These are phyloP conservation scores for Tetratostichococcus sp. DNA, from an alignment of 139 green algal genomes.

Conservation along the genomic window DNA sequence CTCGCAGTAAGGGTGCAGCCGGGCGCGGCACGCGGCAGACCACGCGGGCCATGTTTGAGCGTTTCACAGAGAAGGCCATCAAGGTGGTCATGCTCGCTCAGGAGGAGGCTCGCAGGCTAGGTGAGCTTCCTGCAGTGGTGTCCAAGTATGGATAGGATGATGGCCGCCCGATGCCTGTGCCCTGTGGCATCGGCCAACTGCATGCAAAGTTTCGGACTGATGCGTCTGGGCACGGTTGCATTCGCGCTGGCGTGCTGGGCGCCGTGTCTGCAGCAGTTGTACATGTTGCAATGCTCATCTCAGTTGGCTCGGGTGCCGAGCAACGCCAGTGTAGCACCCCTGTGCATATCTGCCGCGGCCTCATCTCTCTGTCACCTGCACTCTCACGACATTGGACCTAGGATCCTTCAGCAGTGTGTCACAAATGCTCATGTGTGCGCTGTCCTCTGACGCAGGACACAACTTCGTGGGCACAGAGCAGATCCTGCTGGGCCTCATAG, in stretches of 20 bases:
- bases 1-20: constrained; percentile 3
- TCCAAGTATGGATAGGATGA: background rate
- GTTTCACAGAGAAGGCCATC: constrained; percentile 81
- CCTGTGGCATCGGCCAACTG: background rate
- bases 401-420: no score
- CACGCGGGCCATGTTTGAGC: constrained; percentile 87
- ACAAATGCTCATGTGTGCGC: background rate
- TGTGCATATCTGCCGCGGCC: background rate
- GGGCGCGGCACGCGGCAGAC: background rate
- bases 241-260: no score
- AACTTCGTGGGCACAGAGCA: constrained; percentile 99
- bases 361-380: background rate
- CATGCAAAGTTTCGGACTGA: no score
- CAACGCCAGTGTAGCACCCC: no score
- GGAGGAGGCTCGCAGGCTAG: constrained; percentile 89
- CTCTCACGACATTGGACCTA: no score
- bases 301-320: no score
- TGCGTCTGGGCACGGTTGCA: no score
- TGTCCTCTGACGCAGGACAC: constrained; percentile 61
- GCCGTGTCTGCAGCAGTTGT: background rate
- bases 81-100: constrained; percentile 98
- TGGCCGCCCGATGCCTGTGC: background rate
- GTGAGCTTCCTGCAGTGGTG: background rate
- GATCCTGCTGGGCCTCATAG: constrained; percentile 97
- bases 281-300: background rate